Percentiles rank a stretch among this genome's conserved stretches.
These are phyloP conservation scores for Boletales sp. DNA, from an alignment of 768 basidiomycete genomes.

Conservation along the genomic window DNA sequence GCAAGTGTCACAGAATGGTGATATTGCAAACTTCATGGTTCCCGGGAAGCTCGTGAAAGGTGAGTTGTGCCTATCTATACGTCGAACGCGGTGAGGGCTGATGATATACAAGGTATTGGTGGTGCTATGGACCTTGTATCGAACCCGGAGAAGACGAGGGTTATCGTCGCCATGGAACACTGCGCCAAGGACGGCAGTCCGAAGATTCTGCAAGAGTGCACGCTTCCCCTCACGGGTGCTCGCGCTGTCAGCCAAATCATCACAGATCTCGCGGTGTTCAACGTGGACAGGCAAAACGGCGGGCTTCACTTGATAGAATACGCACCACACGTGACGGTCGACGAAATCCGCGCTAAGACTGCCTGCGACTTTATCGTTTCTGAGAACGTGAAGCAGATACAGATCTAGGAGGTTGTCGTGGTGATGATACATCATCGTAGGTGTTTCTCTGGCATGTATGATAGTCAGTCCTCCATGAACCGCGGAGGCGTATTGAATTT, in stretches of 20 bases:
- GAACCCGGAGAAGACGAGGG: conserved; percentile 90
- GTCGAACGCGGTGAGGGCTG: conserved; percentile 33
- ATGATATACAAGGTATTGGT: conserved; percentile 63
- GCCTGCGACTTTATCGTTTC: conserved; percentile 69
- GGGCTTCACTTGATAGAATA: conserved; percentile 70
- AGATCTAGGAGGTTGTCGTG: conserved; percentile 12
- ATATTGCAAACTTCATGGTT: conserved; percentile 97
- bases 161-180: conserved; percentile 87
- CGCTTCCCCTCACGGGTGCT: conserved; percentile 82
- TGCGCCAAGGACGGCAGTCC: conserved; percentile 82
- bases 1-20: conserved; percentile 87
- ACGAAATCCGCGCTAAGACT: conserved; percentile 81
- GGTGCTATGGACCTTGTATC: conserved; percentile 95
- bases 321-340: conserved; percentile 72
- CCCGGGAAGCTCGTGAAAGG: conserved; percentile 88
- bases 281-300: conserved; percentile 71
- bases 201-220: conserved; percentile 79
- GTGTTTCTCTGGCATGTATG: neutral
- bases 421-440: neutral
- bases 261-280: conserved; percentile 86
- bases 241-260: conserved; percentile 84
- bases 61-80: conserved; percentile 16
- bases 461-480: neutral
- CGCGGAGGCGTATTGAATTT: neutral
- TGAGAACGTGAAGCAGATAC: conserved; percentile 48